A percentile compares a stretch with the other conserved stretches of the same genome.
Conservation (phyloP, 345 rosid genomes). For the Psidium friedrichsthalianum region DNA sequence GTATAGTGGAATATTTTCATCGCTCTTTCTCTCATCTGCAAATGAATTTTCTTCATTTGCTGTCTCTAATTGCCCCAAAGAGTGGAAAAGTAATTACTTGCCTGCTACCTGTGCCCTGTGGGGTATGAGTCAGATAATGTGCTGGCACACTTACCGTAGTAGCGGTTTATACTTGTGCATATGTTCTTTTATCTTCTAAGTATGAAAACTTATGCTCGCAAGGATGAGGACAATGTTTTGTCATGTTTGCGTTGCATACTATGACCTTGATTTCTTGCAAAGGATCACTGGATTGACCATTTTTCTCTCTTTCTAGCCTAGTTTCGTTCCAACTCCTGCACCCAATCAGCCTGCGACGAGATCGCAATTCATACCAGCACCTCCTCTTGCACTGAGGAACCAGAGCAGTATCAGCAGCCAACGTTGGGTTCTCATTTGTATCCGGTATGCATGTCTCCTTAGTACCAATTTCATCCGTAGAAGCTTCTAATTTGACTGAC, state of each 20-base stretch:
- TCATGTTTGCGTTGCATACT: not conserved
- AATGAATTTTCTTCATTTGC: not conserved
- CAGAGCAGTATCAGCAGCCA: conserved; percentile 79
- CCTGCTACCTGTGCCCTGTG: not conserved
- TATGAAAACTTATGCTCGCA: not conserved
- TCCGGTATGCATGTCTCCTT: conserved; percentile 39
- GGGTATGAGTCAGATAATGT: not conserved
- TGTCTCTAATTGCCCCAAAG: not conserved
- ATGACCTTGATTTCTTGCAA: not conserved
- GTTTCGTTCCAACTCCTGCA: conserved; percentile 38
- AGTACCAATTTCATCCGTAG: not conserved
- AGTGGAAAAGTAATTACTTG: not conserved
- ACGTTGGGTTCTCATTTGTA: conserved; percentile 69
- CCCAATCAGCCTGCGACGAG: conserved; percentile 46
- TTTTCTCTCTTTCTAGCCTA: conserved; percentile 29
- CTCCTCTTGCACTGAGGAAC: conserved; percentile 63
- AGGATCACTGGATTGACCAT: not conserved
- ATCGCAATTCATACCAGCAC: conserved; percentile 68
- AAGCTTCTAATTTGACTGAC: not conserved
- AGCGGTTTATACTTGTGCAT: not conserved
- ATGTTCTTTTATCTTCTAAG: not conserved
- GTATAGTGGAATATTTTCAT: not conserved
- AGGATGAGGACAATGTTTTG: not conserved
- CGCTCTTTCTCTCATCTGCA: not conserved
- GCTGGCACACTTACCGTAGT: not conserved